Evolutionary conservation across 176 grass and related monocot genomes (phyloP), one percentile per base, ranked within the genome.

Genomic region (Musa itinerans): DNA sequence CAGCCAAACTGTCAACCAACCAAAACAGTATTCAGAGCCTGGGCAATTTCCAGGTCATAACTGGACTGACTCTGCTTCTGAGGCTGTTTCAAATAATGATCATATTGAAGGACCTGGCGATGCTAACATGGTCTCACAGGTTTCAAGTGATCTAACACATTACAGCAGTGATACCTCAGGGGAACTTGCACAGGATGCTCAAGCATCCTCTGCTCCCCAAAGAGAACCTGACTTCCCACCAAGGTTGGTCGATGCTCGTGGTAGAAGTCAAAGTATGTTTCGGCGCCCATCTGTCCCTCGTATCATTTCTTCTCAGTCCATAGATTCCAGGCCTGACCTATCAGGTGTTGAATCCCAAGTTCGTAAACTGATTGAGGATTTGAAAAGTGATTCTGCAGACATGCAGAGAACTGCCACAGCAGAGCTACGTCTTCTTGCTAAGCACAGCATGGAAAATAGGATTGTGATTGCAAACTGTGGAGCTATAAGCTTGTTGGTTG

Each of bases 351-450:
- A 89, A 74, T 55, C 27, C 80, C 43, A 86, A 78, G 78, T 96
- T 8, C 19, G 52, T 14, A 86, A 83, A 19, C 75, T 89, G 58
- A 78, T 86, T 29, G 81, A 87, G 76, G 85, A 96, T 52, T 78
- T 96, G 78, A 87, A 83, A 89, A 85, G 53, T 71, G 87, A 87
- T 51, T 89, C 80, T 43, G 6, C 29, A 53, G 87, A 96, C 14
- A 54, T 68, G 52, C 82, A 80, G 34, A 86, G 87, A 70, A 65
- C 54, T 81, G 85, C 89, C 74, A 79, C 85, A 13, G 58, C 23
- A 81, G 86, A 96, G 84, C 69, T 96, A 8, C 89, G 69, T 50
- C 56, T 86, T 83, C 82, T 87, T 59, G 87, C 92, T 34, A 92
- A 79, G 65, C 84, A 89, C 73, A 89, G 57, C 75, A 84, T 92